These are phyloP conservation scores for Albizia julibrissin DNA, from an alignment of 306 rosid genomes.

Conservation along the genomic window DNA sequence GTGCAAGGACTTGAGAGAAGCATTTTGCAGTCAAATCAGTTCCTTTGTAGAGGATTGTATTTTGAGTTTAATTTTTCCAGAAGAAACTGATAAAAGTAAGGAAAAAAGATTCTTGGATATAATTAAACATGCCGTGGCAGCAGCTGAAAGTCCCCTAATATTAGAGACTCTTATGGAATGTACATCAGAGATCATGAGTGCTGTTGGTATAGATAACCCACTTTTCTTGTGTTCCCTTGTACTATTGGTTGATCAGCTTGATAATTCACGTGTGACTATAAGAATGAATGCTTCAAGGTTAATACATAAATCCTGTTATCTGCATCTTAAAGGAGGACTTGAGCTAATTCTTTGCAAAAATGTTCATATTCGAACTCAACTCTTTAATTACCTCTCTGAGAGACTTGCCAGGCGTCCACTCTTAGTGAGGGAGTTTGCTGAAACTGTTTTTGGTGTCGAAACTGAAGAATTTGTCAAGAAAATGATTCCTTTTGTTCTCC, in stretches of 20 bases:
- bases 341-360: conserved; percentile 62
- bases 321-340: conserved; percentile 76
- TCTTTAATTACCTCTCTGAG: conserved; percentile 72
- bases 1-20: conserved; percentile 73
- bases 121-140: conserved; percentile 56
- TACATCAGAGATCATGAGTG: conserved; percentile 71
- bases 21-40: conserved; percentile 82
- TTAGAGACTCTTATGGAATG: conserved; percentile 82
- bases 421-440: conserved; percentile 87
- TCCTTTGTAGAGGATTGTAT: conserved; percentile 63
- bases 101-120: conserved; percentile 63
- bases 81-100: conserved; percentile 52
- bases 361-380: conserved; percentile 72
- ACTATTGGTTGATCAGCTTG: conserved; percentile 89
- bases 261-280: conserved; percentile 70
- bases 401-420: conserved; percentile 65
- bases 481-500: conserved; percentile 93
- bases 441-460: conserved; percentile 82
- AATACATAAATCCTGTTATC: conserved; percentile 69
- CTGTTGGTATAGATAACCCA: conserved; percentile 63
- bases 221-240: conserved; percentile 65
- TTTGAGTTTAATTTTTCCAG: conserved; percentile 57
- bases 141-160: conserved; percentile 57
- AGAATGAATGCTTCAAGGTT: conserved; percentile 80
- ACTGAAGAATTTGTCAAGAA: conserved; percentile 68